Conservation (phyloP, 2,329 filamentous ascomycete genomes). For the Calonectria pseudoturangicola region DNA sequence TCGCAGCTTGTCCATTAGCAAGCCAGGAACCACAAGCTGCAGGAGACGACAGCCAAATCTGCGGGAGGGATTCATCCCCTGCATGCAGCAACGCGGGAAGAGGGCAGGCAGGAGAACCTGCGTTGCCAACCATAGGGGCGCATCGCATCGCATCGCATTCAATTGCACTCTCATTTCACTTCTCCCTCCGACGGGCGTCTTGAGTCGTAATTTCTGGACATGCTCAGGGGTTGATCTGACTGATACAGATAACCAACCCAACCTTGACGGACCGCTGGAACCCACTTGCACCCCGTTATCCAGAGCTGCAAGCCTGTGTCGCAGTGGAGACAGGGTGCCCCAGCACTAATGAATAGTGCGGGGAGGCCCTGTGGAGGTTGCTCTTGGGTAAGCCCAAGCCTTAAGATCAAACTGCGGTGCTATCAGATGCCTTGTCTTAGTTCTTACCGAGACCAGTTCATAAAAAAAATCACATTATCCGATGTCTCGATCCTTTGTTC, state of each 20-base stretch:
- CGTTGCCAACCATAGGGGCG: conserved; percentile 1
- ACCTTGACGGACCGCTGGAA: conserved; percentile 31
- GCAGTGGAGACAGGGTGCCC: conserved; percentile 18
- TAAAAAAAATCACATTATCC: conserved; percentile 4
- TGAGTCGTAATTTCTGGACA: conserved; percentile 29
- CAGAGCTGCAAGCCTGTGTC: neutral
- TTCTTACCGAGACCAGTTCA: neutral
- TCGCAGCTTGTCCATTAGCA: conserved; percentile 28
- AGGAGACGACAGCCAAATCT: neutral
- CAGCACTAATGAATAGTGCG: conserved; percentile 26
- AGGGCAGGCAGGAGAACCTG: neutral
- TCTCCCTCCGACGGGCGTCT: neutral
- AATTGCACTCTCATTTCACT: neutral
- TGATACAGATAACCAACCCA: conserved; percentile 36
- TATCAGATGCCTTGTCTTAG: neutral
- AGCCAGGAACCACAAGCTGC: neutral
- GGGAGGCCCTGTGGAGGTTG: conserved; percentile 23
- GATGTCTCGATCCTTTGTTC: neutral
- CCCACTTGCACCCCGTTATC: conserved; percentile 23
- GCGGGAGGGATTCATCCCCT: conserved; percentile 3
- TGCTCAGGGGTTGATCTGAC: conserved; percentile 29
- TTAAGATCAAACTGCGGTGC: conserved; percentile 9
- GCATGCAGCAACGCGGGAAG: conserved; percentile 8
- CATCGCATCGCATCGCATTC: neutral
- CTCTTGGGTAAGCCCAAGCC: neutral